Evolutionary conservation across 108 stramenopile species (phyloP), one percentile per base, ranked within the genome.

Genomic region (Licmophora abbreviata): DNA sequence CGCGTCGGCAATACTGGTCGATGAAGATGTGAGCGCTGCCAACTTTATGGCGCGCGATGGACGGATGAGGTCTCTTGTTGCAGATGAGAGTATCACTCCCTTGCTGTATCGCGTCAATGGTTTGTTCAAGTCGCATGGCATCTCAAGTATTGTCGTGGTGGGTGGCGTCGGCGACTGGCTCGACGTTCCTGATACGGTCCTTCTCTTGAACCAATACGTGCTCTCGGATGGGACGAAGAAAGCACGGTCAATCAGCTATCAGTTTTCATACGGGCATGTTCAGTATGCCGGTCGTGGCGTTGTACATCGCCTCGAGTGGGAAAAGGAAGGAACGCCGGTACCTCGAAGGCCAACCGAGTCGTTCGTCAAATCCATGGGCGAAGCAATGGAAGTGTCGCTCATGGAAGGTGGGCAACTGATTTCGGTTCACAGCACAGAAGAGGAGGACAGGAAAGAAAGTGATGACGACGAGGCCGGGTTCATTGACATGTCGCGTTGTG

Each of bases 81-180:
- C 78, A 73, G 91, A 95, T 46, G 93, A 94, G 63, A 82, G 84
- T 21, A 94, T 97, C 53, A 95, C 94, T 12, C 96, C 96, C 1
- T 64, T 97, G n/a, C 56, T 97, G 42, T 88, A 92, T 54, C 68
- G 88, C 14, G 91, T 92, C 9, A 84, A 86, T 67, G 88, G 88
- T 0, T 49, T 93, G 31, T 87, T 68, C 52, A 48, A 77, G 6
- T 48, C 73, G 11, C 73, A 69, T 33, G 76, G 81, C 5, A 76
- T 94, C 3, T 94, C 93, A 0, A 92, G 90, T 2, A 67, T 97
- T 22, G 77, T 97, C 12, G 96, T 97, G 2, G 88, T 97, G n/a
- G 96, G 96, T n/a, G 96, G 96, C 18, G 89, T 88, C 27, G 96
- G 96, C 1, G 96, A 97, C 58, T 97, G 90, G 84, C 68, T 97